Conservation (phyloP, 495 filamentous ascomycete species). For the Penicillium simplicissimum region DNA sequence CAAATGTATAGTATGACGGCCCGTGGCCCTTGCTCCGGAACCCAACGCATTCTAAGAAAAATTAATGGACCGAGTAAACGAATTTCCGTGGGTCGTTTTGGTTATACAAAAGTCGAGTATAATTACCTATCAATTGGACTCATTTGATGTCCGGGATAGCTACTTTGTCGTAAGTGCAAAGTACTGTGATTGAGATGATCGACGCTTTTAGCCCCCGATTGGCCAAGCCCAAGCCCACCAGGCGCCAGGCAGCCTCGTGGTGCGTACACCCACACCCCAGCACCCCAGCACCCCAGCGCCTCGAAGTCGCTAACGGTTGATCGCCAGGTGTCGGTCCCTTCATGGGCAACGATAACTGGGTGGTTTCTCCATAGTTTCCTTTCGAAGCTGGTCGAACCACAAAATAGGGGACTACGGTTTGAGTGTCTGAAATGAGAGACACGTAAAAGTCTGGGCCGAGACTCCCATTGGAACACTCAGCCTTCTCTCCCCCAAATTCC, state of each 20-base stretch:
- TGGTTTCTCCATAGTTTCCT: conserved; percentile 3
- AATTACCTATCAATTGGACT: too few species aligned
- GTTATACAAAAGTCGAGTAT: neutral
- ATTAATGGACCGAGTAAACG: neutral
- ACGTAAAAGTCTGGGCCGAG: conserved; percentile 5
- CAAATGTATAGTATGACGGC: conserved; percentile 30
- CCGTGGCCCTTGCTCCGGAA: conserved; percentile 17
- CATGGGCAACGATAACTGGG: neutral
- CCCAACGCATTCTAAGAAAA: neutral
- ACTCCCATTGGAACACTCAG: neutral
- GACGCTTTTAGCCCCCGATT: conserved; percentile 6
- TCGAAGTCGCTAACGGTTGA: conserved; percentile 7
- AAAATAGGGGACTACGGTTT: neutral
- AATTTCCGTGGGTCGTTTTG: neutral
- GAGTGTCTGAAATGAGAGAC: neutral
- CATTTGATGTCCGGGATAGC: too few species aligned
- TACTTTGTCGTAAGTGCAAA: neutral
- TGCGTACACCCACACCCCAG: conserved; percentile 22
- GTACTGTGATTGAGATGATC: neutral
- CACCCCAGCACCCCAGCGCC: neutral
- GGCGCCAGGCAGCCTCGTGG: conserved; percentile 26
- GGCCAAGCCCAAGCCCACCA: conserved; percentile 25
- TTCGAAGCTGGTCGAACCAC: conserved; percentile 13
- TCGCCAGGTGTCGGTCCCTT: conserved; percentile 8
- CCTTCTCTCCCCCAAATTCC: conserved; percentile 3